Percentiles rank a stretch among this genome's conserved stretches.
Conservation (phyloP, 306 rosid genomes). For the Luffa acutangula region DNA sequence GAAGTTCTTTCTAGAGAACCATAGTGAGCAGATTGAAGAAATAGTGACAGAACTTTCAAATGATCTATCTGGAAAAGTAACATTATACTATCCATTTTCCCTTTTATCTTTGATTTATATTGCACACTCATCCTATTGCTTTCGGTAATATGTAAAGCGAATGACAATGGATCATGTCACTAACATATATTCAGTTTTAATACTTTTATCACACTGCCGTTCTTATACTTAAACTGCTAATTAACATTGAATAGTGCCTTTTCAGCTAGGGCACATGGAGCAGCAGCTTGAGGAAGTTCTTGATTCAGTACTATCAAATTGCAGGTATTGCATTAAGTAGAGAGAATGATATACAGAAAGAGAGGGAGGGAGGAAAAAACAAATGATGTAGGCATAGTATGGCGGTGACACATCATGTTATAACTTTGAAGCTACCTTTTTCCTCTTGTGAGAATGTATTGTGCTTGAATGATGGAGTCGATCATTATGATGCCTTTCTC, state of each 20-base stretch:
- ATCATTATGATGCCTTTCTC: neutral
- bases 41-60: conserved; percentile 38
- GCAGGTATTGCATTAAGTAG: conserved; percentile 43
- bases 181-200: neutral
- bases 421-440: neutral
- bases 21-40: conserved; percentile 30
- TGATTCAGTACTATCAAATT: conserved; percentile 37
- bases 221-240: neutral
- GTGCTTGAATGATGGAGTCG: neutral
- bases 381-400: neutral
- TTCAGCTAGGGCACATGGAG: conserved; percentile 73
- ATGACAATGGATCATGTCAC: neutral
- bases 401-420: neutral
- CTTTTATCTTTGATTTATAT: neutral
- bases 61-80: conserved; percentile 51
- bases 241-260: neutral
- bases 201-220: neutral
- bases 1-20: conserved; percentile 41
- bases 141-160: neutral
- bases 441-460: neutral
- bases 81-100: conserved; percentile 15
- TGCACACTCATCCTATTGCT: neutral
- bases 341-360: neutral
- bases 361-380: neutral
- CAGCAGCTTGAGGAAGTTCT: conserved; percentile 65